phyloP scores from a whole-genome alignment of 305 asterid genomes.

The Fraxinus sp. region DNA sequence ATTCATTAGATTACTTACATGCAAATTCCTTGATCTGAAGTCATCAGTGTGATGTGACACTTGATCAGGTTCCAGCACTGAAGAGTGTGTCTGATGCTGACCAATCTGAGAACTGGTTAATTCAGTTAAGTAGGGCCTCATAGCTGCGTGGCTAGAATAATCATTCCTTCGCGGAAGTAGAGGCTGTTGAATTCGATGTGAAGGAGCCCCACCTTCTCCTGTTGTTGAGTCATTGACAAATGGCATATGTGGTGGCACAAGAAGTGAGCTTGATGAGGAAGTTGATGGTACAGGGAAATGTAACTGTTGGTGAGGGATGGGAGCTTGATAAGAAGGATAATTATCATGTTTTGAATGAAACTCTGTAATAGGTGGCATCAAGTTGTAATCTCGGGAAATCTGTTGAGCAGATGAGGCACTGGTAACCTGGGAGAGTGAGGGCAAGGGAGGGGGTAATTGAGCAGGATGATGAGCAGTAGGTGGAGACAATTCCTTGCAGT shows the following conservation, averaged over 20 bases:
- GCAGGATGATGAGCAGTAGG: conserved; percentile 35
- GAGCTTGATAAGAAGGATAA: conserved; percentile 46
- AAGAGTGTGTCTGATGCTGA: conserved; percentile 44
- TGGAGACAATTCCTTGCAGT: conserved; percentile 30
- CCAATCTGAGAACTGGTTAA: conserved; percentile 39
- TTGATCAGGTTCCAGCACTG: conserved; percentile 38
- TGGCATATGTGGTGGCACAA: conserved; percentile 37
- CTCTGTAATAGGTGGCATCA: conserved; percentile 34
- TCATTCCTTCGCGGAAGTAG: conserved; percentile 40
- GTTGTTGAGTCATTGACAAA: conserved; percentile 24
- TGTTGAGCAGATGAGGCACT: conserved; percentile 39
- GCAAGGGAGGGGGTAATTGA: conserved; percentile 31
- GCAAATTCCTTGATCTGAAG: conserved; percentile 38
- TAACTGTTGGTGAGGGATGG: conserved; percentile 49
- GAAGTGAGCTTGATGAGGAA: conserved; percentile 45
- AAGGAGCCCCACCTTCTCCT: conserved; percentile 38
- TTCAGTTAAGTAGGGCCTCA: conserved; percentile 39
- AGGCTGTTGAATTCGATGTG: conserved; percentile 46
- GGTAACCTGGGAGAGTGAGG: conserved; percentile 38
- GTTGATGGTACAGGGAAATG: conserved; percentile 46
- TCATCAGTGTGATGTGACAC: conserved; percentile 29
- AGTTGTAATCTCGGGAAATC: conserved; percentile 38
- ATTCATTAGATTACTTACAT: conserved; percentile 33
- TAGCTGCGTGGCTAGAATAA: conserved; percentile 40
- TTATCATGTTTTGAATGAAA: conserved; percentile 35